Evolutionary conservation across 1,284 basidiomycete genomes (phyloP).

Genomic region (Rhodotorula sp.): DNA sequence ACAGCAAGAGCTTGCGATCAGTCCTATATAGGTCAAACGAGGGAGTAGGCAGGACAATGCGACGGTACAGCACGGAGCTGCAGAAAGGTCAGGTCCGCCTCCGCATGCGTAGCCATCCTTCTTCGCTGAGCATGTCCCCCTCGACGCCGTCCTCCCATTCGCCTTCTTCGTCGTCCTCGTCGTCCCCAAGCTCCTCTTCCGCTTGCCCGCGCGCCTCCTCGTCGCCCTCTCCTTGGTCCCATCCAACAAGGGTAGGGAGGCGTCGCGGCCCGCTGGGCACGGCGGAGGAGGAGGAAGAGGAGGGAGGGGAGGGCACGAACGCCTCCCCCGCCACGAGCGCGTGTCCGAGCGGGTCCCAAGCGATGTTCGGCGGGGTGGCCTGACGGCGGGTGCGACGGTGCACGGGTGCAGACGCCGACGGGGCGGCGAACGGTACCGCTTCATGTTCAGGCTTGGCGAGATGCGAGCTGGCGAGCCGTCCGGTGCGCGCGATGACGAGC

Average conservation of each 20-base stretch:
- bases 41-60: no score
- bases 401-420: no score
- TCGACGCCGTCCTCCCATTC: neutral
- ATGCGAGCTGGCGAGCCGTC: no score
- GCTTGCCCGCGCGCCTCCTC: neutral
- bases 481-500: no score
- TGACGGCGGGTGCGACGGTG: no score
- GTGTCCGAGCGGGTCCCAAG: conserved; percentile 2
- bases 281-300: neutral
- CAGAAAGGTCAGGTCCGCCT: no score
- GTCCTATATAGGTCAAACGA: no score
- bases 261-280: neutral
- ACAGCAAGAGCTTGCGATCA: no score
- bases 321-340: neutral
- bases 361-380: neutral
- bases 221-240: neutral
- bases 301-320: no score
- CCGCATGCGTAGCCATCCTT: neutral
- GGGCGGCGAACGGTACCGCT: no score
- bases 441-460: no score
- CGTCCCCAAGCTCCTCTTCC: neutral
- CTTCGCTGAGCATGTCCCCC: conserved; percentile 2
- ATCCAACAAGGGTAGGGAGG: neutral
- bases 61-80: no score
- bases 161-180: neutral